Evolutionary conservation across 331 rosid species (phyloP), one percentile per base, ranked within the genome.

Genomic region (Rhamnella rubrinervis): DNA sequence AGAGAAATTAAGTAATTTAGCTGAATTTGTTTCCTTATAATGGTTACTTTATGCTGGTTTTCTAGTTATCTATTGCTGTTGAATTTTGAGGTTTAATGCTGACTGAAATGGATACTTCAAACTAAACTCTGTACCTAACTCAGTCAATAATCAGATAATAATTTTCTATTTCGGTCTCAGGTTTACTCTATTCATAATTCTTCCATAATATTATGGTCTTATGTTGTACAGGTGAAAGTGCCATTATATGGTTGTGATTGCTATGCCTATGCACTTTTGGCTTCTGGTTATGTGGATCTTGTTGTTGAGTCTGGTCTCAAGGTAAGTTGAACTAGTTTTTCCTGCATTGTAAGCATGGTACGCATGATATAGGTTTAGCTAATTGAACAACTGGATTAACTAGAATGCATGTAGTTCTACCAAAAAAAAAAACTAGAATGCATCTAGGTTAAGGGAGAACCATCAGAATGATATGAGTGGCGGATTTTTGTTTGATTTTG

Each of bases 221-320:
- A 18, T 47, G 31, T 9, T 50, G 38, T 63, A 18, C 87, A 93
- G 98, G 98, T 91, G 52, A 93, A 93, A 83, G 87, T 86, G 77
- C 90, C 98, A 51, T 75, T 93, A 44, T 93, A 93, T 65, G 98
- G 95, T 16, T 91, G 98, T 69, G 98, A 93, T 87, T 93, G 98
- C 92, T 93, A 91, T 77, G 97, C 97, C 23, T 91, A 85, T 89
- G 98, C 96, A 18, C 97, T 93, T 64, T 72, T 93, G 80, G 84
- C 97, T 56, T 91, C 97, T 50, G 98, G 98, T 61, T 87, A 77
- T 76, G 98, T 89, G 82, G 96, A 93, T 85, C 92, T 93, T 67
- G 96, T 93, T 66, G 77, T 93, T 51, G 98, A 93, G 77, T 88
- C 96, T 25, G 95, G 97, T 75, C 85, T 91, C 80, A 91, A 93